A percentile compares a stretch with the other conserved stretches of the same genome.
Evolutionary conservation across 345 rosid species (phyloP).

Genomic region (Crucihimalaya himalaica): DNA sequence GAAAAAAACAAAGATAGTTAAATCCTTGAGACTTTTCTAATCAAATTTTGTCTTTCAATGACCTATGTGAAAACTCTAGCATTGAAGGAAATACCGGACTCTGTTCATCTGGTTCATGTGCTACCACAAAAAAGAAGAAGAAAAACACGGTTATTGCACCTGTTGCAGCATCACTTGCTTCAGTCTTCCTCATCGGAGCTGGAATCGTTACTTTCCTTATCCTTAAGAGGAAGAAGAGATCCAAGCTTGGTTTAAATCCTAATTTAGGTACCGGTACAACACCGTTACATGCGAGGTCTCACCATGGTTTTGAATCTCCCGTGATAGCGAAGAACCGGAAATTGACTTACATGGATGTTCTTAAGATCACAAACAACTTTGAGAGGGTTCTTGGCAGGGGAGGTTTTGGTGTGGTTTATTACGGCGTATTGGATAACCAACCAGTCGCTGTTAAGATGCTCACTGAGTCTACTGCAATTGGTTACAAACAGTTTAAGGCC

Average conservation of each 20-base stretch:
- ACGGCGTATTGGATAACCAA: conserved; percentile 36
- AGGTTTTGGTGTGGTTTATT: conserved; percentile 54
- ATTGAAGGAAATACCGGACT: conserved; percentile 48
- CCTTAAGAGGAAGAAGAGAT: conserved; percentile 34
- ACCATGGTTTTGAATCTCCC: conserved; percentile 29
- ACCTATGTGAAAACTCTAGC: conserved; percentile 34
- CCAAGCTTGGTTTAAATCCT: conserved; percentile 15
- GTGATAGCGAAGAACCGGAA: conserved; percentile 37
- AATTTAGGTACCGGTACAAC: conserved; percentile 40
- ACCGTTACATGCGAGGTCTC: conserved; percentile 36
- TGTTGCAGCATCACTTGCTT: conserved; percentile 29
- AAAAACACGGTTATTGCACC: conserved; percentile 27
- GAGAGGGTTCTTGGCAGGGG: conserved; percentile 48
- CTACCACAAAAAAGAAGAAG: conserved; percentile 37
- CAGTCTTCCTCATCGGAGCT: conserved; percentile 31
- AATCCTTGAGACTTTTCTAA: too few relatives aligned
- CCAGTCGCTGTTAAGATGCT: conserved; percentile 52
- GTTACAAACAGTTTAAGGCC: conserved; percentile 45
- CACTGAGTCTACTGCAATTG: conserved; percentile 39
- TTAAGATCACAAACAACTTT: conserved; percentile 50
- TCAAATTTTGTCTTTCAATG: not conserved
- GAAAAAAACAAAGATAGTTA: too few relatives aligned
- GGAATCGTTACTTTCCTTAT: conserved; percentile 19
- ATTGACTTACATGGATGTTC: conserved; percentile 41
- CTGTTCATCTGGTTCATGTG: conserved; percentile 41